These are phyloP conservation scores for Dioscorea alata DNA, from an alignment of 106 monocot genomes.

Conservation along the genomic window DNA sequence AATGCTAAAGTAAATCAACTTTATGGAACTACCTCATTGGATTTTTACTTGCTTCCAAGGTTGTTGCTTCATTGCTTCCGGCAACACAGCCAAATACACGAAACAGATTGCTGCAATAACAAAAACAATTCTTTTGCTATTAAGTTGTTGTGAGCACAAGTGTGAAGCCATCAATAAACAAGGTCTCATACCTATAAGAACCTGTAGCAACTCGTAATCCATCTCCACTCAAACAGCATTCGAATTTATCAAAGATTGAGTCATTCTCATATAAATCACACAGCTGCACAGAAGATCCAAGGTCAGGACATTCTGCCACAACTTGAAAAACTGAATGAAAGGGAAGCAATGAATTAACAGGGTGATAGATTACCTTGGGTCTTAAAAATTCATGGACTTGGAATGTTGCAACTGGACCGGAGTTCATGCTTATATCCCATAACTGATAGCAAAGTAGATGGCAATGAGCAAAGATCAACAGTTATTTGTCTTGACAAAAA, in stretches of 20 bases:
- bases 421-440: constrained; percentile 90
- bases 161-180: too few species aligned
- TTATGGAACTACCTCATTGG: constrained; percentile 67
- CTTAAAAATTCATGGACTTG: constrained; percentile 90
- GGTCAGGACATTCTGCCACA: too few species aligned
- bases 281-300: constrained; percentile 35
- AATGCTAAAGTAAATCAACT: too few species aligned
- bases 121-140: neutral
- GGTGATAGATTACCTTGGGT: constrained; percentile 52
- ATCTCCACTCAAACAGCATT: constrained; percentile 92
- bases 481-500: too few species aligned
- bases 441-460: constrained; percentile 26
- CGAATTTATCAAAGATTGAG: constrained; percentile 98
- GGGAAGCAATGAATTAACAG: too few species aligned
- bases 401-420: constrained; percentile 80
- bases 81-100: constrained; percentile 83
- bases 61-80: constrained; percentile 76
- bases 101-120: constrained; percentile 74
- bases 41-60: constrained; percentile 88
- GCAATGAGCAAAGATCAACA: too few species aligned
- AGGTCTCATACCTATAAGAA: constrained; percentile 66
- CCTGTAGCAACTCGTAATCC: constrained; percentile 80
- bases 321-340: too few species aligned
- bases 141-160: too few species aligned
- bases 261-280: constrained; percentile 98